Conservation (phyloP, 1,284 basidiomycete genomes). For the Fistulinella cinereoalba region DNA sequence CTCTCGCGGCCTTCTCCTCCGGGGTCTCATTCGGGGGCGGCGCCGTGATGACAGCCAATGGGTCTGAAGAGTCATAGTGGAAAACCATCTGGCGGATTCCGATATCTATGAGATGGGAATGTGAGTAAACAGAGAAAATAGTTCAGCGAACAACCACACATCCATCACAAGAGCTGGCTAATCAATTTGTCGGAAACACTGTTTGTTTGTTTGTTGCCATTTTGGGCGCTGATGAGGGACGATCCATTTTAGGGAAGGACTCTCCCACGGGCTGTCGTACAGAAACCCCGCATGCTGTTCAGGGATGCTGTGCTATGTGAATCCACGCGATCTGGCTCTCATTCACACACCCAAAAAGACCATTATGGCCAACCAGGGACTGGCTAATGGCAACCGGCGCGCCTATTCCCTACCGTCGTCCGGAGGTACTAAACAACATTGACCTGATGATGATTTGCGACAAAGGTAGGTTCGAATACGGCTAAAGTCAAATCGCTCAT, state of each 20-base stretch:
- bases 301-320: constrained; percentile 14
- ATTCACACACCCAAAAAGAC: no score
- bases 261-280: constrained; percentile 12
- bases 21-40: constrained; percentile 52
- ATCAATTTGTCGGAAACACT: constrained; percentile 13
- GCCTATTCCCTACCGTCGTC: no score
- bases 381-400: no score
- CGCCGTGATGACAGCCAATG: constrained; percentile 46
- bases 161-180: constrained; percentile 1
- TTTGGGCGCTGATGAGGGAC: background rate
- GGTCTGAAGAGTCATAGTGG: constrained; percentile 43
- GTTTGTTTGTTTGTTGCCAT: constrained; percentile 10
- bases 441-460: no score
- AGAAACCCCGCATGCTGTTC: constrained; percentile 4
- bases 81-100: constrained; percentile 30
- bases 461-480: no score
- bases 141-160: background rate
- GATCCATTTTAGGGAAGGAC: background rate
- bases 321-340: no score
- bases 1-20: constrained; percentile 39
- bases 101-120: no score
- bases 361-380: no score
- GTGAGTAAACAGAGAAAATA: background rate
- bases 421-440: no score
- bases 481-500: no score